These are phyloP conservation scores for Aspergillus versicolor DNA, from an alignment of 2,329 filamentous ascomycete species.

Conservation along the genomic window DNA sequence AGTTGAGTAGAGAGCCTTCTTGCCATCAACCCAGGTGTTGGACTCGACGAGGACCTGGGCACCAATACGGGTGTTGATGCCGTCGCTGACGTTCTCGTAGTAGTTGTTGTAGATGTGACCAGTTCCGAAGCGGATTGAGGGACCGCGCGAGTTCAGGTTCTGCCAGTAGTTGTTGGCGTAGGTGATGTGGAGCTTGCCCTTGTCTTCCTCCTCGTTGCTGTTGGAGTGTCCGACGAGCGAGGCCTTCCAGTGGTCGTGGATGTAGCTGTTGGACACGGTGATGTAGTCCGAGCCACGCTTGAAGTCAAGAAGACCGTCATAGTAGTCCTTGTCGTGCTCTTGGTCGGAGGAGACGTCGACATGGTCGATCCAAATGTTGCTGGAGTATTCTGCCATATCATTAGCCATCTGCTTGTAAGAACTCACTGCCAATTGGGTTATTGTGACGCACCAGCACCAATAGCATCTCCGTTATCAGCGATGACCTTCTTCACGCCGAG, in stretches of 20 bases:
- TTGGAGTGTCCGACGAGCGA: constrained; percentile 60
- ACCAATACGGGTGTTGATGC: constrained; percentile 57
- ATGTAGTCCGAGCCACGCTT: constrained; percentile 63
- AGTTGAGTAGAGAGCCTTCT: constrained; percentile 48
- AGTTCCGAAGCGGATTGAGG: constrained; percentile 66
- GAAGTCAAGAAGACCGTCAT: constrained; percentile 65
- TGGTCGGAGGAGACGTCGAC: constrained; percentile 62
- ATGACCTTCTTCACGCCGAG: constrained; percentile 58
- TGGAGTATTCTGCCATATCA: constrained; percentile 24
- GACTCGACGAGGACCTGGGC: constrained; percentile 61
- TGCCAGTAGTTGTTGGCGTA: constrained; percentile 66
- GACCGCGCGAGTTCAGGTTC: constrained; percentile 64
- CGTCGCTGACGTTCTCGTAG: constrained; percentile 47
- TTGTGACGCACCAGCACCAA: constrained; percentile 52
- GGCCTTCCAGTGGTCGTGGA: constrained; percentile 64
- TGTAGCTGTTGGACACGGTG: constrained; percentile 52
- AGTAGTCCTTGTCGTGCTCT: constrained; percentile 66
- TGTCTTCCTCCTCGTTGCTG: constrained; percentile 59
- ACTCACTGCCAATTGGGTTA: too few relatives aligned
- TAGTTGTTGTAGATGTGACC: constrained; percentile 61
- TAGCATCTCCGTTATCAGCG: constrained; percentile 58
- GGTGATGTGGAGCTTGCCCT: constrained; percentile 62
- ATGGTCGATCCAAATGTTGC: constrained; percentile 68
- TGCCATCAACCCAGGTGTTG: constrained; percentile 50
- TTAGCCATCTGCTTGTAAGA: too few relatives aligned